Evolutionary conservation across 2,329 filamentous ascomycete species (phyloP).

Genomic region (Neonectria coccinea): DNA sequence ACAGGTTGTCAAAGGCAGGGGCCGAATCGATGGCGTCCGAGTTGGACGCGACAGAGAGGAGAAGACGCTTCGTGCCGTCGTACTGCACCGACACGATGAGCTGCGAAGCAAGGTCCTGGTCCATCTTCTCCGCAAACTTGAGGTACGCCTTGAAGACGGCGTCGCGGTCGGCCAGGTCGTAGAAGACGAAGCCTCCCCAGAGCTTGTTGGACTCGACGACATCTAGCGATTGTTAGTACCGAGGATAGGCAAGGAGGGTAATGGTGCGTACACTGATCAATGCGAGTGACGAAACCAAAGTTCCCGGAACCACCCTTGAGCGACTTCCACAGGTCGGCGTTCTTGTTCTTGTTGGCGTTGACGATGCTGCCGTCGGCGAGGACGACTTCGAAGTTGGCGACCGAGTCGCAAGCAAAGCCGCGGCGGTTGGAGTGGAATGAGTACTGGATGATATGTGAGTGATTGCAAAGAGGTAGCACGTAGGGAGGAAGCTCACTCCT

Average conservation of each 20-base stretch:
- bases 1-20: constrained; percentile 42
- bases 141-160: constrained; percentile 45
- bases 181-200: constrained; percentile 47
- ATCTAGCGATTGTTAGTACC: constrained; percentile 1
- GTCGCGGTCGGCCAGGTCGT: constrained; percentile 39
- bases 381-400: constrained; percentile 58
- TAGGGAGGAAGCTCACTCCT: constrained; percentile 27
- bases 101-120: constrained; percentile 44
- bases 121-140: constrained; percentile 45
- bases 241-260: not conserved
- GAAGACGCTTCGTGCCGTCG: constrained; percentile 28
- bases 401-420: constrained; percentile 57
- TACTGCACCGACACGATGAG: constrained; percentile 45
- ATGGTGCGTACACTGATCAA: constrained; percentile 30
- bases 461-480: not conserved
- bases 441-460: constrained; percentile 32
- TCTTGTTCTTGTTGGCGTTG: constrained; percentile 52
- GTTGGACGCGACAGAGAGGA: constrained; percentile 45
- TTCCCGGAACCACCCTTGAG: constrained; percentile 62
- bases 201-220: constrained; percentile 40
- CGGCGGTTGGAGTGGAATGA: constrained; percentile 47
- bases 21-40: constrained; percentile 39
- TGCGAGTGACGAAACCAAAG: constrained; percentile 54
- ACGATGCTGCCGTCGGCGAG: constrained; percentile 56
- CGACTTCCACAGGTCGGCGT: constrained; percentile 58